Conservation (phyloP, 352 stramenopile genomes). For the Pythium brachiatum region DNA sequence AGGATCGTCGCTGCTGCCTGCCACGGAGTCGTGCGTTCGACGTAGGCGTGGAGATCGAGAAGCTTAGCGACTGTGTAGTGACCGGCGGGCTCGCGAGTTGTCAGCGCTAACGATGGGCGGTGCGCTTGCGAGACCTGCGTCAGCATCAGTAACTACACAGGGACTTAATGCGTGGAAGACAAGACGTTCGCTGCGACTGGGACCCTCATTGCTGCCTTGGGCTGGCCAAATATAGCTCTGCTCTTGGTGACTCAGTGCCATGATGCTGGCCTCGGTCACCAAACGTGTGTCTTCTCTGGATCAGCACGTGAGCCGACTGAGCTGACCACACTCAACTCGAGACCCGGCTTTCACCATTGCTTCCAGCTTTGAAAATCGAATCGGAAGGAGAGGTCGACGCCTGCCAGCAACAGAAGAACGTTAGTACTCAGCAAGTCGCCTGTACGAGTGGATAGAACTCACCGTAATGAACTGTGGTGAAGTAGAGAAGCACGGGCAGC, state of each 20-base stretch:
- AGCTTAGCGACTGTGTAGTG: neutral
- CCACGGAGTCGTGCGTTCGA: neutral
- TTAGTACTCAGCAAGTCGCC: neutral
- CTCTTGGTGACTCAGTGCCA: no score
- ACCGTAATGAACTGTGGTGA: slow-evolving; percentile 17
- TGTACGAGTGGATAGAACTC: neutral
- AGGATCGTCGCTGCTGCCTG: neutral
- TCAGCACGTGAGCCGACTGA: neutral
- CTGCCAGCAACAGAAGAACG: neutral
- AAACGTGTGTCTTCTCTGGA: neutral
- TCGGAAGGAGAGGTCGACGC: slow-evolving; percentile 6
- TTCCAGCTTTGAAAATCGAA: slow-evolving; percentile 6
- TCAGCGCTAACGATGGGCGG: neutral
- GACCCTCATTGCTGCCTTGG: no score
- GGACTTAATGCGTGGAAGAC: neutral
- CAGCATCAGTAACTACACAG: neutral
- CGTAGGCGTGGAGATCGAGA: neutral
- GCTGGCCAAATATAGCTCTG: neutral
- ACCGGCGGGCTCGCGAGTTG: neutral
- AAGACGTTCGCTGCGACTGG: no score
- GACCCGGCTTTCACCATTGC: neutral
- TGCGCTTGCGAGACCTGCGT: neutral
- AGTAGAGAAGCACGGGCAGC: slow-evolving; percentile 13
- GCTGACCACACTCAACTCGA: neutral
- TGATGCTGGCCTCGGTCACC: no score